Conservation (phyloP, 2,329 filamentous ascomycete species). For the Sphaerostilbella broomeana region DNA sequence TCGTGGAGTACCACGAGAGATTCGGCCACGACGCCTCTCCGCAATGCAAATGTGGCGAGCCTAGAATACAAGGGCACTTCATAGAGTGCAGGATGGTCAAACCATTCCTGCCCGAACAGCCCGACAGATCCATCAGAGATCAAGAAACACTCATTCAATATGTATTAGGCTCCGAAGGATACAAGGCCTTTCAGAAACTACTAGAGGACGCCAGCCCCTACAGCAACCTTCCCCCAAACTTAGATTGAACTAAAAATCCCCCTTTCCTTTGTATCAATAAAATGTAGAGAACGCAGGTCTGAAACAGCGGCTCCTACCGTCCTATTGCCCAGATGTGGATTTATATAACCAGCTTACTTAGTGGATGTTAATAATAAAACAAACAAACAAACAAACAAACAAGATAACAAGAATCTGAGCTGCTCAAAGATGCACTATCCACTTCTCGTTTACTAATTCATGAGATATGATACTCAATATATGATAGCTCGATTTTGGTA, state of each 20-base stretch:
- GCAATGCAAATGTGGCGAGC: not conserved
- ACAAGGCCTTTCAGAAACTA: not conserved
- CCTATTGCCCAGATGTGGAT: conserved; percentile 1
- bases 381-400: not conserved
- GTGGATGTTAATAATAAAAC: conserved; percentile 2
- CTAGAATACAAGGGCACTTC: not conserved
- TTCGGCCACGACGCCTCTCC: not conserved
- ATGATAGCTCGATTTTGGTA: no score
- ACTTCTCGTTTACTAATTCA: no score
- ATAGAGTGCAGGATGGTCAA: not conserved
- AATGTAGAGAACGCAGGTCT: not conserved
- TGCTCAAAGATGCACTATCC: no score
- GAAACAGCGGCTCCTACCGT: not conserved
- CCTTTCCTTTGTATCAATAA: not conserved
- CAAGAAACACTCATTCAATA: no score
- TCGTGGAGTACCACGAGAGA: not conserved
- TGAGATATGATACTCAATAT: no score
- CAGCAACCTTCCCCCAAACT: not conserved
- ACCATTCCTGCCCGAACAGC: not conserved
- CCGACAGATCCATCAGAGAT: not conserved
- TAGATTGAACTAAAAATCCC: not conserved
- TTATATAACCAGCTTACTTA: not conserved
- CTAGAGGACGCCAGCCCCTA: not conserved
- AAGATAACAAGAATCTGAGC: no score
- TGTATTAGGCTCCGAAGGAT: not conserved